These are phyloP conservation scores for Brassica napus DNA, from an alignment of 345 rosid genomes.

Conservation along the genomic window DNA sequence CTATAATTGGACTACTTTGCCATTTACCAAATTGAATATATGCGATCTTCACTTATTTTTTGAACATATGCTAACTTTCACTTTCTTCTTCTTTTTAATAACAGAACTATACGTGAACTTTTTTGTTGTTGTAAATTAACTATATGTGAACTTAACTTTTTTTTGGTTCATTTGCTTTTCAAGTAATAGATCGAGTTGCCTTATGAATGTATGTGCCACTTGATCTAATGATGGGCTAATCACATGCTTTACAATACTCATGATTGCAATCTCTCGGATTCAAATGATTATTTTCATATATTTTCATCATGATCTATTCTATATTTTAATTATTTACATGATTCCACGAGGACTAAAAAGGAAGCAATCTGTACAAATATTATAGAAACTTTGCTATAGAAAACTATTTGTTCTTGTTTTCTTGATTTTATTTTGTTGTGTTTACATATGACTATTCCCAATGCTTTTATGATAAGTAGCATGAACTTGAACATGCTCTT, in stretches of 20 bases:
- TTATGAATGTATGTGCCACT: constrained; percentile 21
- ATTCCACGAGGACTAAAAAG: constrained; percentile 28
- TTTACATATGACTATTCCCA: constrained; percentile 11
- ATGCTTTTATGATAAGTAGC: constrained; percentile 42
- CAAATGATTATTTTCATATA: constrained; percentile 29
- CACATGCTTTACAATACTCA: constrained; percentile 41
- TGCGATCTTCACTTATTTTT: too few relatives aligned
- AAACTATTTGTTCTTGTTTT: neutral
- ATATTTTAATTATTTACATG: constrained; percentile 13
- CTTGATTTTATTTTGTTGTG: neutral
- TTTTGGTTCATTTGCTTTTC: neutral
- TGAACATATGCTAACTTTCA: too few relatives aligned
- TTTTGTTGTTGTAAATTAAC: too few relatives aligned
- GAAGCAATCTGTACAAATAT: constrained; percentile 1
- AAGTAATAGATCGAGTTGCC: neutral
- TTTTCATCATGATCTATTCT: constrained; percentile 23
- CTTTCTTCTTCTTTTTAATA: neutral
- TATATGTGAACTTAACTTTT: neutral
- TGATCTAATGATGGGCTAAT: constrained; percentile 42
- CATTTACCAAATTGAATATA: too few relatives aligned
- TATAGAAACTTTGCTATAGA: constrained; percentile 5
- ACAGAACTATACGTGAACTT: too few relatives aligned
- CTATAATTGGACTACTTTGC: too few relatives aligned
- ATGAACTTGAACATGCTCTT: constrained; percentile 37
- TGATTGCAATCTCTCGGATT: constrained; percentile 38